Percentiles rank a stretch among this genome's conserved stretches.
phyloP scores from a whole-genome alignment of 2,329 filamentous ascomycete species.

The Emericellopsis cladophorae region DNA sequence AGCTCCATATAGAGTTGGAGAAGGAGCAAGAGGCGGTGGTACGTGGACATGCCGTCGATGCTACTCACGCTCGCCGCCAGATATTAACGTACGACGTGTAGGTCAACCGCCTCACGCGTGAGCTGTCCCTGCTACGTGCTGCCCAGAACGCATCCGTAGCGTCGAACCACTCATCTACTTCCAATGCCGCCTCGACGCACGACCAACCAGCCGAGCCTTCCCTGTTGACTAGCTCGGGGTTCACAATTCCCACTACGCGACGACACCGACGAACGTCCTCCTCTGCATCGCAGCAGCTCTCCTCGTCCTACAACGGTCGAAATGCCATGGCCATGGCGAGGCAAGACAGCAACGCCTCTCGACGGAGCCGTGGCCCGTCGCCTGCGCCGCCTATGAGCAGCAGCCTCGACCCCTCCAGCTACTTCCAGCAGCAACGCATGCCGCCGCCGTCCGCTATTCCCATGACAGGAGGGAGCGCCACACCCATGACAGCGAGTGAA shows the following conservation, averaged over 20 bases:
- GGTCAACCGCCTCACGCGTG: slow-evolving; percentile 88
- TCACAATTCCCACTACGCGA: slow-evolving; percentile 41
- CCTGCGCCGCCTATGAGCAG: slow-evolving; percentile 24
- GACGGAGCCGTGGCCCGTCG: slow-evolving; percentile 36
- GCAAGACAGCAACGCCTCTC: slow-evolving; percentile 42
- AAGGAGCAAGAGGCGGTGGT: slow-evolving; percentile 93
- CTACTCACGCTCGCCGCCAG: background rate
- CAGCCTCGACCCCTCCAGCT: slow-evolving; percentile 29
- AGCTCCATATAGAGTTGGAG: slow-evolving; percentile 80
- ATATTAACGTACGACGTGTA: slow-evolving; percentile 16
- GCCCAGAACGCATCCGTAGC: slow-evolving; percentile 54
- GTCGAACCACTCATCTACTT: slow-evolving; percentile 52
- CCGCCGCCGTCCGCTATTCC: slow-evolving; percentile 18
- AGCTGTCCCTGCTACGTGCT: slow-evolving; percentile 70
- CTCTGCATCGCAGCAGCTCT: slow-evolving; percentile 31
- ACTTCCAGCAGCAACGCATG: slow-evolving; percentile 34
- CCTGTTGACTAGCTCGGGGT: slow-evolving; percentile 42
- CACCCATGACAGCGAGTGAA: slow-evolving; percentile 10
- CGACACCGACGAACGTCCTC: slow-evolving; percentile 48
- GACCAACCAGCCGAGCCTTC: slow-evolving; percentile 36
- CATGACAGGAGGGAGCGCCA: slow-evolving; percentile 14
- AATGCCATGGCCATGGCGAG: slow-evolving; percentile 33
- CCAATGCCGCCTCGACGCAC: slow-evolving; percentile 36
- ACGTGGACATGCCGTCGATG: slow-evolving; percentile 18
- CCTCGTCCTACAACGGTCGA: slow-evolving; percentile 22